A percentile compares a stretch with the other conserved stretches of the same genome.
Conservation (phyloP, 2,329 filamentous ascomycete genomes). For the Pestalotiopsis sp. region DNA sequence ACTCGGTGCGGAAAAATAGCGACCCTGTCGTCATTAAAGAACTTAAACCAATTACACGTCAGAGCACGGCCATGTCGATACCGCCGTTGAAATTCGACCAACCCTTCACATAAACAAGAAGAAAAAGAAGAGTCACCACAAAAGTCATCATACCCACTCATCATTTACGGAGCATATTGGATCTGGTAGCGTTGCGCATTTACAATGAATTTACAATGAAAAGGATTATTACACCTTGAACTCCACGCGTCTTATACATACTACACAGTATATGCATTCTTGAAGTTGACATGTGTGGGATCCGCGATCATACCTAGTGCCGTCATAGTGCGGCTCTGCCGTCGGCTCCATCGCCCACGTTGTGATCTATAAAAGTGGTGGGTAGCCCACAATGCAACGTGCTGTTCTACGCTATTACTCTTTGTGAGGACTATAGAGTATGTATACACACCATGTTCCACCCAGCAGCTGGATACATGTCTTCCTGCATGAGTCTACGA, state of each 20-base stretch:
- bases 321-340: too few relatives aligned
- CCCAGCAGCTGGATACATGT: too few relatives aligned
- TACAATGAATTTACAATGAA: not conserved
- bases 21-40: conserved; percentile 8
- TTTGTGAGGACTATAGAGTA: too few relatives aligned
- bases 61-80: not conserved
- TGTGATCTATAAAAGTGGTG: too few relatives aligned
- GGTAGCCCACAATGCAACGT: too few relatives aligned
- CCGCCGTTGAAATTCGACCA: conserved; percentile 2
- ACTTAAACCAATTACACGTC: not conserved
- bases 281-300: not conserved
- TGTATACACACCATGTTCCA: too few relatives aligned
- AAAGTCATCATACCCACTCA: not conserved
- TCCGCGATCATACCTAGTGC: not conserved
- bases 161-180: not conserved
- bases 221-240: not conserved
- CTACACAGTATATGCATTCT: not conserved
- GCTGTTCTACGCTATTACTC: too few relatives aligned
- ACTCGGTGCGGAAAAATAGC: not conserved
- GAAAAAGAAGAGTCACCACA: not conserved
- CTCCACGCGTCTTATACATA: not conserved
- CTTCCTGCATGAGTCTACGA: too few relatives aligned
- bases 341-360: too few relatives aligned
- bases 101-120: not conserved
- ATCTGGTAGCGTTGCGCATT: not conserved